Evolutionary conservation across 2,329 filamentous ascomycete genomes (phyloP), one percentile per base, ranked within the genome.

Genomic region (Lecanicillium sp.): DNA sequence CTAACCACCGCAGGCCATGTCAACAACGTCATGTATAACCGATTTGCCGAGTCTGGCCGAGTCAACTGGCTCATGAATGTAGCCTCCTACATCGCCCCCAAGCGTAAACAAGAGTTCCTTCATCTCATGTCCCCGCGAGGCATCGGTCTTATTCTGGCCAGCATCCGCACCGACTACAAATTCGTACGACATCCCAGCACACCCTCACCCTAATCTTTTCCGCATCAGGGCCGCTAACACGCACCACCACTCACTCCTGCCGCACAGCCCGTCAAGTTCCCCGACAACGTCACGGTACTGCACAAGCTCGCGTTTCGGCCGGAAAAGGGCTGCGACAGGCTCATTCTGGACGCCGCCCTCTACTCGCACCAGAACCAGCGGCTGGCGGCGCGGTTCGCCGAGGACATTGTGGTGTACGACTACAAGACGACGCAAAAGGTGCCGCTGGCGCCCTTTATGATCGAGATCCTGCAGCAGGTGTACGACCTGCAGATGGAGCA

Each of bases 131-230:
- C 77, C 12, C 81, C 84, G 0, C 75, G 69, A 20, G 76, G 77
- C 1, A 71, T 82, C 15, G 90, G 90, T 0, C 63, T 95, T 48
- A 93, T 95, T 51, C 67, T 95, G 60, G 78, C 81, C 57, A 88
- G 83, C 56, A 89, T 95, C 55, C 85, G 78, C 57, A 83, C 86
- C 0, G 84, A 94, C 55, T 95, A 86, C 67, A 95, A 95, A 69
- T 90, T 94, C 68, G 88, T 93, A 62, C 54, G 84, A 73, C 12
- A 17, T 19, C 26, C 32, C 7, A 29, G 12, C 26, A 32, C 38
- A 29, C 39, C 1, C 11, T 27, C 38, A 7, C 33, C 21, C 4
- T 6, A 12, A 5, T 15, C 36, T 24, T n/a, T 33, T 17, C 17
- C 8, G n/a, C 14, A 26, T 41, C 14, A 26, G 6, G 26, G n/a